A percentile compares a stretch with the other conserved stretches of the same genome.
Evolutionary conservation across 352 stramenopile genomes (phyloP).

Genomic region (Blastocystis sp.): DNA sequence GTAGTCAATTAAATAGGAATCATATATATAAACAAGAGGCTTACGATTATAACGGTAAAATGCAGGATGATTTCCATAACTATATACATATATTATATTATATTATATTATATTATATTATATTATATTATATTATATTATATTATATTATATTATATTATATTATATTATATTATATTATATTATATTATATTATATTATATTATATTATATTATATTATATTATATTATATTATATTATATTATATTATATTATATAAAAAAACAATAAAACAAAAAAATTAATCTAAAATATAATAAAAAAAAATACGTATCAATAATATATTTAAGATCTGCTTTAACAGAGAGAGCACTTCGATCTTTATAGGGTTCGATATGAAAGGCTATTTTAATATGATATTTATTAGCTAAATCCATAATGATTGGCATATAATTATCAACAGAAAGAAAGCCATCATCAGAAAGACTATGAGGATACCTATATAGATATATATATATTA

Average conservation of each 20-base stretch:
- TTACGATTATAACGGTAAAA: slow-evolving; percentile 39
- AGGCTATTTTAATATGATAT: slow-evolving; percentile 36
- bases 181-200: neutral
- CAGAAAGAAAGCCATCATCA: slow-evolving; percentile 26
- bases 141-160: neutral
- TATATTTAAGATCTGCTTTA: slow-evolving; percentile 34
- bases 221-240: neutral
- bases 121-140: too few species aligned
- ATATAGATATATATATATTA: neutral
- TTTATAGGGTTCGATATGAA: slow-evolving; percentile 41
- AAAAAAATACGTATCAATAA: slow-evolving; percentile 20
- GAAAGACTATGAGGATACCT: neutral
- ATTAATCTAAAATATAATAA: too few species aligned
- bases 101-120: too few species aligned
- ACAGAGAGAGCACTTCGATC: slow-evolving; percentile 27
- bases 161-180: neutral
- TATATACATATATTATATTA: too few species aligned
- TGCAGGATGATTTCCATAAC: slow-evolving; percentile 27
- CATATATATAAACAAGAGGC: slow-evolving; percentile 39
- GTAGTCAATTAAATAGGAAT: slow-evolving; percentile 35
- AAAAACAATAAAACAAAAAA: too few species aligned
- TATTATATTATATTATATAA: neutral
- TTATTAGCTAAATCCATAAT: slow-evolving; percentile 36
- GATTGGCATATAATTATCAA: slow-evolving; percentile 34
- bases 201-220: slow-evolving; percentile 14